These are phyloP conservation scores for Colletotrichum gigasporum DNA, from an alignment of 2,329 filamentous ascomycete genomes.

Conservation along the genomic window DNA sequence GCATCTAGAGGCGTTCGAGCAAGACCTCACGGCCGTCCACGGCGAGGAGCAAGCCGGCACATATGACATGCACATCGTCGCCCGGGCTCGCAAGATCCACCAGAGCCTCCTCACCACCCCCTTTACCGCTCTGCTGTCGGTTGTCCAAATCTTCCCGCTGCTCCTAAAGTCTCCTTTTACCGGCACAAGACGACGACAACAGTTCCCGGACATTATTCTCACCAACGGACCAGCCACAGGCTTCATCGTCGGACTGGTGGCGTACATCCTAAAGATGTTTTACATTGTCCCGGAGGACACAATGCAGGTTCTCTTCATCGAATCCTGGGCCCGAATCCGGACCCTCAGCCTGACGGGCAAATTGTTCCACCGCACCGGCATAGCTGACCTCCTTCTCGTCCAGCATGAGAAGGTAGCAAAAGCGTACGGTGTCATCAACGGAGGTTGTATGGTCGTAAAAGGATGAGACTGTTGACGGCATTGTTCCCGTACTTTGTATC, in stretches of 20 bases:
- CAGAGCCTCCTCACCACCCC: slow-evolving; percentile 81
- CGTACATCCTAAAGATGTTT: slow-evolving; percentile 57
- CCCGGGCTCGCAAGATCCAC: slow-evolving; percentile 82
- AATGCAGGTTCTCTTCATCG: slow-evolving; percentile 84
- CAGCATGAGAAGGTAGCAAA: slow-evolving; percentile 77
- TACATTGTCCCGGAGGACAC: slow-evolving; percentile 56
- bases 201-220: slow-evolving; percentile 78
- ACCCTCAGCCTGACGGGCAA: slow-evolving; percentile 86
- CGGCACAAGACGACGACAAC: slow-evolving; percentile 35
- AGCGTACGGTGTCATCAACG: slow-evolving; percentile 49
- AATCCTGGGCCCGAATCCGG: slow-evolving; percentile 89
- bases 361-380: slow-evolving; percentile 68
- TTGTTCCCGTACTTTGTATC: too few relatives aligned
- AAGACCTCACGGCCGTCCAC: slow-evolving; percentile 41
- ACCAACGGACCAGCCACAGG: slow-evolving; percentile 91
- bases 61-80: slow-evolving; percentile 74
- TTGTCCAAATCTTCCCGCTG: slow-evolving; percentile 69
- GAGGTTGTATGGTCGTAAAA: slow-evolving; percentile 47
- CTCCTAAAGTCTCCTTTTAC: slow-evolving; percentile 52
- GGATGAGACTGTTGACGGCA: not conserved
- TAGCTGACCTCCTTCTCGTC: slow-evolving; percentile 83
- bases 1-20: slow-evolving; percentile 69
- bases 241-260: slow-evolving; percentile 73
- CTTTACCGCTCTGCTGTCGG: slow-evolving; percentile 71
- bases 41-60: slow-evolving; percentile 47